Base-by-base conservation (phyloP, 2,329 filamentous ascomycete genomes). In the Sporothrix luriei region DNA sequence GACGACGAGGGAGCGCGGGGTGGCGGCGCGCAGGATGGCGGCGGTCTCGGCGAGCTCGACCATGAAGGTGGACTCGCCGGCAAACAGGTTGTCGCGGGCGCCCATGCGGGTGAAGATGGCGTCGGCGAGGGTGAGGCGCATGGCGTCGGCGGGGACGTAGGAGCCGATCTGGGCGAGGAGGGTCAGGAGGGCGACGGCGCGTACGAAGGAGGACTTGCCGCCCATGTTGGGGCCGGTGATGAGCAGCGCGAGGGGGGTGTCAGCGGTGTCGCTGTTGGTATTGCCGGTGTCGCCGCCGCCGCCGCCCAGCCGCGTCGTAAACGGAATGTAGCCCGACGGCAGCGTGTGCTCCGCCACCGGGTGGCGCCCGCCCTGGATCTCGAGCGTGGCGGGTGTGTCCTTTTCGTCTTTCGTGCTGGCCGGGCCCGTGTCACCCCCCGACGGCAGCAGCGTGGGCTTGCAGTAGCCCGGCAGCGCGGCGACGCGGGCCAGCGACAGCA, bases 221-320 rank as follows among this genome's bases (percentile, higher is more conserved):
- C 95, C 95, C 95, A 99, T 99, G 81, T 99, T 99, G 40, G 95
- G 95, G 0, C 95, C 95, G 0, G 95, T 99, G 75, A 99, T 90
- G 69, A 98, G 89, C 74, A 97, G 87, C 2, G 93, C 92, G 3
- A 13, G 64, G 21, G 70, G 68, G 33, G 19, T 10, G 10, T 11
- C 19, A 9, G 9, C 7, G 24, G 21, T 16, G 51, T 3, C 52
- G 14, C 2, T n/a, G n/a, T n/a, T n/a, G n/a, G n/a, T n/a, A n/a
- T n/a, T n/a, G n/a, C 21, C 7, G 24, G 21, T 16, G 51, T 3
- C 52, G 14, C 2, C 6, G 26, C 19, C 46, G 85, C 0, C 88
- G 86, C 88, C 85, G n/a, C 87, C 85, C 61, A 98, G 86, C 2
- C 86, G 81, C 13, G 93, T 91, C 75, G 91, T 88, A 79, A 99